These are phyloP conservation scores for Penicillium digitatum DNA, from an alignment of 2,329 filamentous ascomycete species.

Conservation along the genomic window DNA sequence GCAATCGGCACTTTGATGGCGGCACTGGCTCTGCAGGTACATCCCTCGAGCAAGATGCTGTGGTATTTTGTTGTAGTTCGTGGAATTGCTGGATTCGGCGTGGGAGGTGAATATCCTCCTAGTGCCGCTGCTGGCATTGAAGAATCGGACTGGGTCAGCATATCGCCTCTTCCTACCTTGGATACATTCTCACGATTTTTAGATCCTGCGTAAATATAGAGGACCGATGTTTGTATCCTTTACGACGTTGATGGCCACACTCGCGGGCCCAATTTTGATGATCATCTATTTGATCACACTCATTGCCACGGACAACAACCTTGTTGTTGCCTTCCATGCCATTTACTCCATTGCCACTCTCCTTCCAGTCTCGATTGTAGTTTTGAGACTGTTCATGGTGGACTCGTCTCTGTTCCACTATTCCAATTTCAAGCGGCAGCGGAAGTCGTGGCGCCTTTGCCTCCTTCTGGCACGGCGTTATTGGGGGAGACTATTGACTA, in stretches of 20 bases:
- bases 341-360: conserved; percentile 34
- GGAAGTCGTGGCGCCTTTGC: conserved; percentile 25
- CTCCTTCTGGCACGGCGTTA: conserved; percentile 27
- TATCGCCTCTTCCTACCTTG: not conserved
- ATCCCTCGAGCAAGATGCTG: conserved; percentile 33
- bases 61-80: conserved; percentile 40
- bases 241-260: conserved; percentile 36
- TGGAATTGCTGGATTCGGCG: conserved; percentile 38
- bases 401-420: conserved; percentile 33
- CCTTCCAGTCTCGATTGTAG: conserved; percentile 31
- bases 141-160: conserved; percentile 31
- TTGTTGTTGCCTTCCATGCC: conserved; percentile 28
- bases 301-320: conserved; percentile 35
- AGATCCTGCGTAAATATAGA: conserved; percentile 27
- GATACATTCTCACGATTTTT: not conserved
- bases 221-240: conserved; percentile 37
- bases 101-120: conserved; percentile 39
- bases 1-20: conserved; percentile 34
- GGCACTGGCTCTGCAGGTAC: conserved; percentile 37
- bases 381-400: conserved; percentile 35
- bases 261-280: conserved; percentile 32
- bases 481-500: conserved; percentile 29
- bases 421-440: conserved; percentile 31
- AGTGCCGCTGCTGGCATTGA: conserved; percentile 39
- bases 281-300: conserved; percentile 38